These are phyloP conservation scores for Dichotomocladium elegans DNA, from an alignment of 371 early-diverging fungal species.

Conservation along the genomic window DNA sequence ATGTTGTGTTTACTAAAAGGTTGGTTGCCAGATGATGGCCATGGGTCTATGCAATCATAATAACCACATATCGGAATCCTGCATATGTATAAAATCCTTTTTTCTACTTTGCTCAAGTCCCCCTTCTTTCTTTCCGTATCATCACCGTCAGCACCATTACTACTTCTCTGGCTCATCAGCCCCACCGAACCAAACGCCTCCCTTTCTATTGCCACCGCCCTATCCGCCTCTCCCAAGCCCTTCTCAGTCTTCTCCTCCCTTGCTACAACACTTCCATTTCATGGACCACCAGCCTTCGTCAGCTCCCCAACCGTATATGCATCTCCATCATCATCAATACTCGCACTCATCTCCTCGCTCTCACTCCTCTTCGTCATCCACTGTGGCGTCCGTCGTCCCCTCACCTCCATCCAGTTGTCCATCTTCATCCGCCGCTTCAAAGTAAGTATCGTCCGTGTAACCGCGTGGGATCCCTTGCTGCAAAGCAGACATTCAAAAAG, in stretches of 20 bases:
- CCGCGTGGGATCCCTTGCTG: no score
- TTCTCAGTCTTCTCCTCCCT: background rate
- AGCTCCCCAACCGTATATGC: background rate
- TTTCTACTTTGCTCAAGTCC: no score
- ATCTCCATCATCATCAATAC: background rate
- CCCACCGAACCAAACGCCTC: background rate
- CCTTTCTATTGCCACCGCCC: background rate
- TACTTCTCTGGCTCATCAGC: no score
- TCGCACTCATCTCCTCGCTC: conserved; percentile 3
- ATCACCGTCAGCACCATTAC: no score
- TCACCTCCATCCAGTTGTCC: conserved; percentile 10
- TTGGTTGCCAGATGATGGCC: no score
- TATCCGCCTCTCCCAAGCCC: background rate
- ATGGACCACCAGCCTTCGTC: background rate
- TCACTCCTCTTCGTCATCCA: conserved; percentile 2
- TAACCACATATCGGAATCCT: no score
- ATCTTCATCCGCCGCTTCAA: conserved; percentile 9
- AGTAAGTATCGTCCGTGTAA: conserved; percentile 1
- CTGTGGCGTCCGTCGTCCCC: conserved; percentile 4
- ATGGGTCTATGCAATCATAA: no score
- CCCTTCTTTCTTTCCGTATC: no score
- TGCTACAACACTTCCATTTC: background rate
- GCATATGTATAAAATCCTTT: no score
- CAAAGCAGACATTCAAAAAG: no score
- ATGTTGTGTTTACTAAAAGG: background rate